Evolutionary conservation across 2,329 filamentous ascomycete genomes (phyloP), one percentile per base, ranked within the genome.

Genomic region (Dactylellina parvicollis): DNA sequence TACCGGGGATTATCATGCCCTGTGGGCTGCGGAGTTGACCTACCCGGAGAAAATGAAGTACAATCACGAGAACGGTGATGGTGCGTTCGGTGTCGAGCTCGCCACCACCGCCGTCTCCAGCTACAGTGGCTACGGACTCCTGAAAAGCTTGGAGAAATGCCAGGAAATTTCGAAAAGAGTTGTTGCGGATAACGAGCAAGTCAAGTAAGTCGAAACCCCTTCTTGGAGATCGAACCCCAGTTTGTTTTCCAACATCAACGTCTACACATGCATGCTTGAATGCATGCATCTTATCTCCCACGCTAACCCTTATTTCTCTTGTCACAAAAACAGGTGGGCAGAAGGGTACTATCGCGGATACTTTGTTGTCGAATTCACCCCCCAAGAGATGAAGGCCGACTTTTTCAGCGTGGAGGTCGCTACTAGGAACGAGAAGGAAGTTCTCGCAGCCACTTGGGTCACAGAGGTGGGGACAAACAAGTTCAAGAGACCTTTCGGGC

Each of bases 271-370:
- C 44, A 38, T 61, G n/a, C n/a, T n/a, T n/a, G 34, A 12, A 14
- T 49, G 47, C 44, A 46, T 20, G 38, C 49, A 66, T n/a, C 28
- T 59, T 10, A 59, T 49, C 14, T 75, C 49, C 54, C 49, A 67
- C 32, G 55, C 10, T 71, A 56, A 73, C 67, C 18, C 34, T 38
- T n/a, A 16, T 38, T 7, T 30, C 24, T 57, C 64, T 65, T 46
- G 50, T 50, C 16, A 32, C 44, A 38, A 42, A 57, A 44, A 72
- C 24, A 76, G 75, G 55, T 76, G 75, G 75, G 75, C 75, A 18
- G 75, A 76, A 36, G 75, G 74, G n/a, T 75, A 52, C 59, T 76
- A 75, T 40, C 62, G 75, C 16, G 75, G 75, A 8, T 76, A 76
- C 40, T 74, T 74, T 52, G 55, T 75, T 36, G 59, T 76, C 22